Conservation (phyloP, 805 yeast genomes). For the Clavispora vitiphila region DNA sequence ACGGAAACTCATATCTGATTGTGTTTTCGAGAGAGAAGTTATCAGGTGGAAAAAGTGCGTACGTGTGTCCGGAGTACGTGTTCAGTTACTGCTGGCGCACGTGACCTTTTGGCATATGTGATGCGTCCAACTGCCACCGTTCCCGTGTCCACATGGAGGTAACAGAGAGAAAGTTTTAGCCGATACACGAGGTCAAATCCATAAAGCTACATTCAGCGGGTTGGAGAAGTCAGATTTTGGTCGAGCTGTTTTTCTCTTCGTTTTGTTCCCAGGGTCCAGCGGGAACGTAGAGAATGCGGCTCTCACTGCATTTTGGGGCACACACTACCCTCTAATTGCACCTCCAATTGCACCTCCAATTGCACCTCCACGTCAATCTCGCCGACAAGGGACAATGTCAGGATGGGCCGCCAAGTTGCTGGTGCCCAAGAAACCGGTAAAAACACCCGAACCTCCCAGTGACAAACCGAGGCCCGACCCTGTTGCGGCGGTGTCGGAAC, state of each 20-base stretch:
- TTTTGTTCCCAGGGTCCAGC: too few relatives aligned
- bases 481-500: slow-evolving; percentile 1
- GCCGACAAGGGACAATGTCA: slow-evolving; percentile 5
- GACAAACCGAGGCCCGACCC: too few relatives aligned
- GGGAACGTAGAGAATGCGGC: too few relatives aligned
- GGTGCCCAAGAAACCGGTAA: neutral
- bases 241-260: too few relatives aligned
- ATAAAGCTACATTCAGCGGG: too few relatives aligned
- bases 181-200: too few relatives aligned
- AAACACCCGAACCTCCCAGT: neutral
- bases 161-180: too few relatives aligned
- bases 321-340: neutral
- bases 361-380: neutral
- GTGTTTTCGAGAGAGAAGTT: neutral
- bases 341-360: neutral
- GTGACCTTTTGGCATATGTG: neutral
- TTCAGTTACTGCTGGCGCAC: neutral
- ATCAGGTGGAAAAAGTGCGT: slow-evolving; percentile 1
- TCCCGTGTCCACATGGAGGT: too few relatives aligned
- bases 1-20: slow-evolving; percentile 37
- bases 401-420: slow-evolving; percentile 13
- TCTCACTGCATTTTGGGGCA: too few relatives aligned
- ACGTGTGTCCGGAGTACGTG: neutral
- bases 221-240: too few relatives aligned
- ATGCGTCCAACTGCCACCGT: too few relatives aligned